Evolutionary conservation across 1,284 basidiomycete genomes (phyloP), one percentile per base, ranked within the genome.

Genomic region (Tilletia walkeri): DNA sequence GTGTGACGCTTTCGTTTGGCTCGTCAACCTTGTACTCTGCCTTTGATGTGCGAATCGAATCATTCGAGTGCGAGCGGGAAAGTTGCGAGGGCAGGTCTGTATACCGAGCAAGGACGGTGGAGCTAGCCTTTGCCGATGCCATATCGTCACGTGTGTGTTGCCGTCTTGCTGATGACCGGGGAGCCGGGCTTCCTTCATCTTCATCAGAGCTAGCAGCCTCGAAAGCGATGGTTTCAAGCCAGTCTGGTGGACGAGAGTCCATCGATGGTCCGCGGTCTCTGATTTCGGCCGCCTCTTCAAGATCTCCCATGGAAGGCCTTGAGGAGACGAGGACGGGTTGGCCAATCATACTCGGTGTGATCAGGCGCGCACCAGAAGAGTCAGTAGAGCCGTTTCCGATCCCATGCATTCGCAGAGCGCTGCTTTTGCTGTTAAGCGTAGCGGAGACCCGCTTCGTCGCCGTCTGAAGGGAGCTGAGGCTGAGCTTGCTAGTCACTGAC

Each of bases 131-230:
- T 14, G 50, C 50, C 18, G 50, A 53, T 9, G 7, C 24, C 50
- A 53, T n/a, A 7, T 30, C 9, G n/a, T n/a, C n/a, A 7, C 7
- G 10, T 2, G 18, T n/a, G 24, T 53, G n/a, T 1, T 53, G 18
- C n/a, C 7, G 18, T 2, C 24, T 30, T 7, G 50, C 50, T 53
- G 18, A n/a, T 10, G 18, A n/a, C n/a, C 18, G n/a, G 7, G 7
- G n/a, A n/a, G 18, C 50, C 6, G 18, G 50, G 18, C 50, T 53
- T 9, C n/a, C 50, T n/a, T 53, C 50, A n/a, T 53, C 24, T n/a
- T 53, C 50, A n/a, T 53, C 50, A 53, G 50, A 53, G 50, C 50
- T 53, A 14, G 50, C 10, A n/a, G 50, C 24, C n/a, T 53, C 50
- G n/a, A 53, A 20, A 53, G 50, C 50, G 50, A 53, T 53, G n/a